These are phyloP conservation scores for Fusarium camptoceras DNA, from an alignment of 2,329 filamentous ascomycete genomes.

Conservation along the genomic window DNA sequence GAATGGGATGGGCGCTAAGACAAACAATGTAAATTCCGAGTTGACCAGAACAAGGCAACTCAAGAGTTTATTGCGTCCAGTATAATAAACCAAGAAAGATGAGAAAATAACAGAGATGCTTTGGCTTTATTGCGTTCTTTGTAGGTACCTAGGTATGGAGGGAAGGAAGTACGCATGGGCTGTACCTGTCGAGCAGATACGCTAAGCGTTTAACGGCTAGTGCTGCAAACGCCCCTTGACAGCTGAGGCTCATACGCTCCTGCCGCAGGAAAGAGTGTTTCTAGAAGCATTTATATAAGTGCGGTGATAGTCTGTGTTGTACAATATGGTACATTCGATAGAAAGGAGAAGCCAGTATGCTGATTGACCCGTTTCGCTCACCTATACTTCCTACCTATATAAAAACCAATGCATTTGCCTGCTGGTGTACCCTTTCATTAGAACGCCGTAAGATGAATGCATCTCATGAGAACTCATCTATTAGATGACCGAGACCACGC, in stretches of 20 bases:
- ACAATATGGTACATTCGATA: background rate
- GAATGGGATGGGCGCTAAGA: background rate
- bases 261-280: background rate
- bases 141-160: background rate
- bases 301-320: background rate
- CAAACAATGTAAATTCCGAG: constrained; percentile 3
- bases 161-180: background rate
- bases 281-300: background rate
- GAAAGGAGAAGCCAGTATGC: background rate
- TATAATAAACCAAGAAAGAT: background rate
- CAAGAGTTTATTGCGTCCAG: background rate
- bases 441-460: constrained; percentile 33
- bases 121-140: constrained; percentile 9
- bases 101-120: background rate
- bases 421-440: constrained; percentile 33
- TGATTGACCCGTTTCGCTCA: background rate
- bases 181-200: background rate
- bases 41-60: background rate
- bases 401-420: constrained; percentile 12
- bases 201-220: background rate
- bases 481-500: background rate
- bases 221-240: background rate
- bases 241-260: background rate
- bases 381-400: background rate
- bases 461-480: constrained; percentile 23